Evolutionary conservation across 2,329 filamentous ascomycete genomes (phyloP), one percentile per base, ranked within the genome.

Genomic region (Oidium heveae): DNA sequence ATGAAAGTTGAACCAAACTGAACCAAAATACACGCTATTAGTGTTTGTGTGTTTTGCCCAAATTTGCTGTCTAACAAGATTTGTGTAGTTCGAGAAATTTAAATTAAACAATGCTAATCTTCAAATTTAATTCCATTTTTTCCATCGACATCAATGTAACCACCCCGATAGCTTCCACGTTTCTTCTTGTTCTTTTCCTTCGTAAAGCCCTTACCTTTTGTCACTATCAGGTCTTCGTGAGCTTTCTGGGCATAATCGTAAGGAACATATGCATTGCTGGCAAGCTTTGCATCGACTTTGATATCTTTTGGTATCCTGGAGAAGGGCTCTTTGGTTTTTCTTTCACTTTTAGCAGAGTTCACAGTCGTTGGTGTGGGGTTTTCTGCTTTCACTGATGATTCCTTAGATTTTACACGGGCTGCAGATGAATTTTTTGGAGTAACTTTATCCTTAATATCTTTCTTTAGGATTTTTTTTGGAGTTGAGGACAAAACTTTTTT

Each of bases 101-200:
- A 28, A 28, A 3, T 28, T 28, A 28, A 3, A 3, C 24, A 6
- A 28, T 6, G 6, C 36, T 77, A 94, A 63, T 94, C 85, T 1
- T 95, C 87, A 68, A 98, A 98, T 71, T 94, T 95, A 71, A 94
- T 84, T 56, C 85, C 83, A 69, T 89, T 88, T 59, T 83, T 82
- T 20, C 81, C 79, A 15, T 74, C 70, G 54, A 89, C 84, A 66
- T 98, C 88, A 63, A 98, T 94, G 54, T 75, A 69, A 7, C 91
- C 91, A 47, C 91, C 91, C 51, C 84, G 80, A 74, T 94, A 98
- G 60, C 82, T 86, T 53, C 91, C 91, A 62, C 80, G 75, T 75
- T 87, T 88, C 76, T 87, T 91, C 75, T 98, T 98, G 71, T 98
- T 98, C 80, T 98, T 98, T 73, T 96, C 91, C 74, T 98, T 98